Evolutionary conservation across 106 monocot species (phyloP).

Genomic region (Dendrobium chrysotoxum): DNA sequence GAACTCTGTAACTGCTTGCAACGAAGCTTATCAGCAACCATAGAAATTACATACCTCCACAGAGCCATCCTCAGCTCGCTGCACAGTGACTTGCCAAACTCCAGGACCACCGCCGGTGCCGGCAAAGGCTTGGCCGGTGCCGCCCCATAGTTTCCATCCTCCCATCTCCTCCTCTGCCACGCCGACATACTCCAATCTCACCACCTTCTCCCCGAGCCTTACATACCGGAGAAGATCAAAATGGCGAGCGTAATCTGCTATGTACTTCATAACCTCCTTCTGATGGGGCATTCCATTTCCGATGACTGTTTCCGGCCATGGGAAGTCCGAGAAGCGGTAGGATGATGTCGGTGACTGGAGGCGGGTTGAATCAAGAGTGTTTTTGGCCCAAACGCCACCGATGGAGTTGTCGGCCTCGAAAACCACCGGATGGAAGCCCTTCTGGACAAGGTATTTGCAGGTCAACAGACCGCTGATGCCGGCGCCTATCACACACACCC

Average conservation of each 20-base stretch:
- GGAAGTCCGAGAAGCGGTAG: conserved; percentile 48
- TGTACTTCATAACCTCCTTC: conserved; percentile 27
- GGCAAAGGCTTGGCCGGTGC: conserved; percentile 28
- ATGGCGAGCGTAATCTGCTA: conserved; percentile 23
- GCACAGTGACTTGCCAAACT: conserved; percentile 31
- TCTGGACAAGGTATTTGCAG: conserved; percentile 33
- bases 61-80: not conserved
- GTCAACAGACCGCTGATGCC: conserved; percentile 48
- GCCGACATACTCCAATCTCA: conserved; percentile 30
- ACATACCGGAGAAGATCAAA: conserved; percentile 26
- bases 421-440: conserved; percentile 27
- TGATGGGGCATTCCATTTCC: conserved; percentile 22
- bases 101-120: conserved; percentile 9
- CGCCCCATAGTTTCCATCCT: conserved; percentile 38
- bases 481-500: conserved; percentile 41
- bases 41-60: not conserved
- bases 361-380: conserved; percentile 25
- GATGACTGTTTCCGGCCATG: conserved; percentile 24
- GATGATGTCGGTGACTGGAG: conserved; percentile 36
- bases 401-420: conserved; percentile 29
- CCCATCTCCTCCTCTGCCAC: conserved; percentile 23
- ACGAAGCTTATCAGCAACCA: not conserved
- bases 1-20: not conserved
- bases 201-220: conserved; percentile 21
- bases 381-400: conserved; percentile 46